Evolutionary conservation across 805 yeast genomes (phyloP).

Genomic region (Tetrapisispora taiwanensis): DNA sequence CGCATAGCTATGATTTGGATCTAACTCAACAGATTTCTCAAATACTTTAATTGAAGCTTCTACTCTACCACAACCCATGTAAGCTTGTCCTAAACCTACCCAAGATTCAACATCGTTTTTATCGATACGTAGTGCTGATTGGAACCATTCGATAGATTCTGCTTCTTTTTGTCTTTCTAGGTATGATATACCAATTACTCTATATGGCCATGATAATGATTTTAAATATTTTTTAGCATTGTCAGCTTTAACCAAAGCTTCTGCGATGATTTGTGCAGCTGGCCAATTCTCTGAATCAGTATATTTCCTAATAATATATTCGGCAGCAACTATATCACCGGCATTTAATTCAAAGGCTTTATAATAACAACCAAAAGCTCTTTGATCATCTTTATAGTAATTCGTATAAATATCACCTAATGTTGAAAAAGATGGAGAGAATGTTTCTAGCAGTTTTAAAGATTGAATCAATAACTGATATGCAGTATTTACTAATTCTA

Average conservation of each 20-base stretch:
- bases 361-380: constrained; percentile 79
- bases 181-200: constrained; percentile 73
- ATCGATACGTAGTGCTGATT: constrained; percentile 65
- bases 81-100: constrained; percentile 97
- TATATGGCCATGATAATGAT: constrained; percentile 68
- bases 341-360: constrained; percentile 84
- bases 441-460: constrained; percentile 50
- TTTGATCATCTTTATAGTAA: constrained; percentile 43
- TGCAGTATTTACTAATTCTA: constrained; percentile 34
- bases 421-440: constrained; percentile 73
- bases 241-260: constrained; percentile 55
- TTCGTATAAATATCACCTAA: constrained; percentile 65
- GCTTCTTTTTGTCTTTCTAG: constrained; percentile 62
- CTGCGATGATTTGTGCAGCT: constrained; percentile 64
- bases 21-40: constrained; percentile 46
- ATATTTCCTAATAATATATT: constrained; percentile 59
- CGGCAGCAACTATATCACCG: constrained; percentile 66
- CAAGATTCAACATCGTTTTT: constrained; percentile 68
- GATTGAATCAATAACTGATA: constrained; percentile 51
- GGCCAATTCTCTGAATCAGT: constrained; percentile 70
- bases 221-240: constrained; percentile 42
- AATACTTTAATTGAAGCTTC: constrained; percentile 85
- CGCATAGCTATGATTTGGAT: constrained; percentile 50
- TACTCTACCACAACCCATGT: constrained; percentile 69
- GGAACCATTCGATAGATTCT: constrained; percentile 82